These are phyloP conservation scores for Blastobotrys buckinghamii DNA, from an alignment of 1,139 yeast species.

Conservation along the genomic window DNA sequence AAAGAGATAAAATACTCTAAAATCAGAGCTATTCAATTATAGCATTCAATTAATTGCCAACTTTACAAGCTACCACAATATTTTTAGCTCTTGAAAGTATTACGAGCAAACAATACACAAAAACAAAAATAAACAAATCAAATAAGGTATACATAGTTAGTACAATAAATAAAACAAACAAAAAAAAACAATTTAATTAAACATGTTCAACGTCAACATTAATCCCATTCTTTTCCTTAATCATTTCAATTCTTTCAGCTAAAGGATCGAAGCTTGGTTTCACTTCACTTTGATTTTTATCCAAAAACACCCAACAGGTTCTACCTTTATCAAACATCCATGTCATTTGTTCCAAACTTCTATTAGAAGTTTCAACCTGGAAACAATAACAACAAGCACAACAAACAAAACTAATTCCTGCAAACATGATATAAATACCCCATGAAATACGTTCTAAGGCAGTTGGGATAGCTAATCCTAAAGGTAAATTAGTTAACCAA, in stretches of 20 bases:
- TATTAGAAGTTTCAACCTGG: conserved; percentile 53
- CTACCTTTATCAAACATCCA: conserved; percentile 36
- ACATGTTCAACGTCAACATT: no score
- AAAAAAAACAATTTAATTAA: no score
- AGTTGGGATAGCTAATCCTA: conserved; percentile 19
- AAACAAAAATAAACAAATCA: no score
- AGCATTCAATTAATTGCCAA: no score
- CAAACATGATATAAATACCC: conserved; percentile 20
- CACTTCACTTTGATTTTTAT: conserved; percentile 17
- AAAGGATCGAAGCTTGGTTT: conserved; percentile 11
- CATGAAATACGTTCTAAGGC: conserved; percentile 20
- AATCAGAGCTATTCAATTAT: no score
- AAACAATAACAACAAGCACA: conserved; percentile 31
- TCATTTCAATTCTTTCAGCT: conserved; percentile 8
- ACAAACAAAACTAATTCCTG: conserved; percentile 14
- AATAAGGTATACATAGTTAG: no score
- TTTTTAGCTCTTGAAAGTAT: no score
- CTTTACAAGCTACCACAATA: no score
- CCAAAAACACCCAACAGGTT: conserved; percentile 21
- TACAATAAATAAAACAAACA: no score
- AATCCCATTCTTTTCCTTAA: not conserved
- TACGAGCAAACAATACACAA: no score
- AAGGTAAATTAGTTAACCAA: conserved; percentile 69
- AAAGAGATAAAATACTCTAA: no score
- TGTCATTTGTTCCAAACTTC: conserved; percentile 52